Conservation (phyloP, 2,329 filamentous ascomycete species). For the Exserohilum turcica region DNA sequence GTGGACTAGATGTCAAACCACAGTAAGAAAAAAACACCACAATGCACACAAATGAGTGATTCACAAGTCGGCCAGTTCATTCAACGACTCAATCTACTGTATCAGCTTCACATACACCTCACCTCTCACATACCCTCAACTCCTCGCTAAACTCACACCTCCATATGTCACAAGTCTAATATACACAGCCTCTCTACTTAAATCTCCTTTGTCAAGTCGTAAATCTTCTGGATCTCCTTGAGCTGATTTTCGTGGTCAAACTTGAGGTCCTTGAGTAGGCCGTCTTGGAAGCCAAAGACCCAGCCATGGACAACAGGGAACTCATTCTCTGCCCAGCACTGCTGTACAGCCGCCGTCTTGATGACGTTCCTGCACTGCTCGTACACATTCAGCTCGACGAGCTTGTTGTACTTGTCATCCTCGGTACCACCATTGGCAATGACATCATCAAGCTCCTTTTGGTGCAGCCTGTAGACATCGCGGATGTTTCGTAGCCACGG, state of each 20-base stretch:
- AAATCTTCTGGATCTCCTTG: constrained; percentile 66
- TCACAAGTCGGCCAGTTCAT: too few species aligned
- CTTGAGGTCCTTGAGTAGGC: constrained; percentile 68
- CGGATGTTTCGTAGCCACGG: constrained; percentile 76
- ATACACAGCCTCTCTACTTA: background rate
- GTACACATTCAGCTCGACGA: constrained; percentile 47
- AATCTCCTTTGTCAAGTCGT: constrained; percentile 52
- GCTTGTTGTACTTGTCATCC: constrained; percentile 39
- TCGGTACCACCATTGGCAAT: constrained; percentile 21
- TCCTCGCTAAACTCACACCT: constrained; percentile 16
- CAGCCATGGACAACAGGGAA: constrained; percentile 75
- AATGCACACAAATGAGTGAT: too few species aligned
- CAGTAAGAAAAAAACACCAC: too few species aligned
- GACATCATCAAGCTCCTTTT: constrained; percentile 66
- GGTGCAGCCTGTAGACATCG: constrained; percentile 74
- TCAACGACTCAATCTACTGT: background rate
- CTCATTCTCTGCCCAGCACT: constrained; percentile 63
- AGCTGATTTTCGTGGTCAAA: constrained; percentile 65
- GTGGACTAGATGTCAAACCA: too few species aligned
- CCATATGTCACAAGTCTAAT: constrained; percentile 4
- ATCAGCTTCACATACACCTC: background rate
- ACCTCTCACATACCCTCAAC: constrained; percentile 4
- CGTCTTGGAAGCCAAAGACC: constrained; percentile 73
- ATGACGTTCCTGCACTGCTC: constrained; percentile 48
- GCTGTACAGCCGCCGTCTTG: constrained; percentile 60